These are phyloP conservation scores for Myxozyma melibiosi DNA, from an alignment of 805 yeast genomes.

Conservation along the genomic window DNA sequence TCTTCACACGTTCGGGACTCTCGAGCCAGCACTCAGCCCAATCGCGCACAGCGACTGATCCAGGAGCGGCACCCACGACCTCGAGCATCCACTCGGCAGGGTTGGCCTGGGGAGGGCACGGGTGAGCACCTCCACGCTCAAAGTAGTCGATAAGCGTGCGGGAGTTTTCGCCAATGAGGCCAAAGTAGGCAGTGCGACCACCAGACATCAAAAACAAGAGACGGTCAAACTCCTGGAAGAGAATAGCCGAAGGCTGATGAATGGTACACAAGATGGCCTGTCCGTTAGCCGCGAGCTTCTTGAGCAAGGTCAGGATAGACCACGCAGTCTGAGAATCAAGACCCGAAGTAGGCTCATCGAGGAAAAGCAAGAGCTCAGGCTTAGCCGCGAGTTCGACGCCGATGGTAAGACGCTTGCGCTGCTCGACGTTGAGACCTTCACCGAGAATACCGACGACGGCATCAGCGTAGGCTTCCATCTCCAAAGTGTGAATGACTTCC, in stretches of 20 bases:
- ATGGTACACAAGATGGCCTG: constrained; percentile 77
- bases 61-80: constrained; percentile 47
- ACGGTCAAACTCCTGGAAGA: constrained; percentile 69
- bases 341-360: constrained; percentile 78
- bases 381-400: constrained; percentile 75
- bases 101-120: constrained; percentile 71
- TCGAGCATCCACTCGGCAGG: constrained; percentile 94
- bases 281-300: constrained; percentile 68
- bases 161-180: constrained; percentile 73
- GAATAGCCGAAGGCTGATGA: constrained; percentile 75
- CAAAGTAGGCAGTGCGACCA: constrained; percentile 80
- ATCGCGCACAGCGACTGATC: constrained; percentile 39
- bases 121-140: constrained; percentile 66
- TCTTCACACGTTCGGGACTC: constrained; percentile 61
- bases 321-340: constrained; percentile 65
- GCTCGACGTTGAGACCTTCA: constrained; percentile 70
- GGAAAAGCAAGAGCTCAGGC: constrained; percentile 59
- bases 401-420: constrained; percentile 66
- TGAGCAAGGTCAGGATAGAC: constrained; percentile 68
- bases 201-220: constrained; percentile 69
- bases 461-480: constrained; percentile 71
- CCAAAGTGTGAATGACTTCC: constrained; percentile 63
- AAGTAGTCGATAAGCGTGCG: constrained; percentile 69
- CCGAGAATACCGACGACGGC: constrained; percentile 82
- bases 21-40: constrained; percentile 68